Evolutionary conservation across 495 filamentous ascomycete species (phyloP), one percentile per base, ranked within the genome.

Genomic region (Trichocladium uniseriatum): DNA sequence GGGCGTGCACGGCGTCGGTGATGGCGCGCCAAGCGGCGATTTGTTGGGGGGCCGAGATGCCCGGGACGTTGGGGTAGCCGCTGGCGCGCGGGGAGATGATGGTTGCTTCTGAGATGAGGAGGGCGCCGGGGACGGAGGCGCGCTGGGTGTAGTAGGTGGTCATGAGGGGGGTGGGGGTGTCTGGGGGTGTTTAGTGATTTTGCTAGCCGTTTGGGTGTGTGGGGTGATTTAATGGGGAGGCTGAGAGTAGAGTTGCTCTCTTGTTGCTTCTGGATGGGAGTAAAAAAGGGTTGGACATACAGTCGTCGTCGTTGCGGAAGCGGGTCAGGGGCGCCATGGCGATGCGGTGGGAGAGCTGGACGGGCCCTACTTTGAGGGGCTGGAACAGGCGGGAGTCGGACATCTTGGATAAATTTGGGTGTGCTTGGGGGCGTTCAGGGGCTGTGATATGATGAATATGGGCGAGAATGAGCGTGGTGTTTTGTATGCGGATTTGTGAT

Each of bases 101-200:
- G 16, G 82, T 80, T 2, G 71, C 83, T 65, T 90, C 84, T 15
- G 73, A 75, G 55, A 86, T 75, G 41, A 83, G 59, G 9, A 84
- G 70, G 14, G 79, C 82, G n/a, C 81, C 80, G 0, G 76, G 72
- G 9, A 69, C 60, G 28, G 71, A 73, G 45, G 73, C 78, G 38
- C 82, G 74, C 51, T 86, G 82, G 9, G 52, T 48, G 68, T 86
- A 86, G 72, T 86, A 83, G 43, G 77, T 70, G 3, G 54, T 39
- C 16, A 74, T 70, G 24, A 79, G 59, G 5, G 53, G 38, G 15
- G 69, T 65, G 24, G 24, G 24, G 24, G 8, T 27, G 24, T 27
- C 24, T 27, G 24, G 24, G 24, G 24, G 24, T 3, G 24, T 3
- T 27, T 27, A 27, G 24, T 27, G 24, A n/a, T n/a, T n/a, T n/a